Conservation (phyloP, 202 grass and related monocot genomes). For the Eragrostis tef region DNA sequence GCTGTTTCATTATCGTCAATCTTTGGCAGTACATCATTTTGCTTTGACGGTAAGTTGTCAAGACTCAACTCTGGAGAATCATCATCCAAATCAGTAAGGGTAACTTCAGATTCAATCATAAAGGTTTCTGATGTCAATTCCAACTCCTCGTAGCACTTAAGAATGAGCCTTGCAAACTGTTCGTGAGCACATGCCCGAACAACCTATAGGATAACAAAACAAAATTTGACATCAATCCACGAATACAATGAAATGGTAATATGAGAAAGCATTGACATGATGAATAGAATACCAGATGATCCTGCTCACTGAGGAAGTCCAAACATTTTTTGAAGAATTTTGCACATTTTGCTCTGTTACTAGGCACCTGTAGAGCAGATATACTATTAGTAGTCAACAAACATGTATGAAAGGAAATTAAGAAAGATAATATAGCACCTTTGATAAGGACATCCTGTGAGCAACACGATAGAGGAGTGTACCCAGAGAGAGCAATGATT, state of each 20-base stretch:
- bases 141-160: conserved; percentile 90
- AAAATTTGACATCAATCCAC: conserved; percentile 20
- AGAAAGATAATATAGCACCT: conserved; percentile 55
- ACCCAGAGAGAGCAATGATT: conserved; percentile 87
- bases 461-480: conserved; percentile 94
- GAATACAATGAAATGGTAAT: conserved; percentile 31
- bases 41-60: conserved; percentile 60
- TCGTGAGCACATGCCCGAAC: conserved; percentile 91
- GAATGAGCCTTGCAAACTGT: conserved; percentile 95
- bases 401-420: conserved; percentile 35
- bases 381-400: conserved; percentile 32
- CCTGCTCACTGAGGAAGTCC: conserved; percentile 92
- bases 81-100: conserved; percentile 87
- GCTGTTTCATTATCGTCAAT: conserved; percentile 40
- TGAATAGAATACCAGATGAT: conserved; percentile 81
- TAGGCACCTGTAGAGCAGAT: conserved; percentile 68
- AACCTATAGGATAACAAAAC: conserved; percentile 57
- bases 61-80: conserved; percentile 69
- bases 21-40: conserved; percentile 50
- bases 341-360: conserved; percentile 87
- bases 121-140: conserved; percentile 87
- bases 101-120: conserved; percentile 87
- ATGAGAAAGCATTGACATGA: conserved; percentile 23
- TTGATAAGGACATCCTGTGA: conserved; percentile 94
- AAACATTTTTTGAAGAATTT: conserved; percentile 95